Percentiles rank a stretch among this genome's conserved stretches.
Conservation (phyloP, 2,329 filamentous ascomycete genomes). For the Dendrostoma leiphaemia region DNA sequence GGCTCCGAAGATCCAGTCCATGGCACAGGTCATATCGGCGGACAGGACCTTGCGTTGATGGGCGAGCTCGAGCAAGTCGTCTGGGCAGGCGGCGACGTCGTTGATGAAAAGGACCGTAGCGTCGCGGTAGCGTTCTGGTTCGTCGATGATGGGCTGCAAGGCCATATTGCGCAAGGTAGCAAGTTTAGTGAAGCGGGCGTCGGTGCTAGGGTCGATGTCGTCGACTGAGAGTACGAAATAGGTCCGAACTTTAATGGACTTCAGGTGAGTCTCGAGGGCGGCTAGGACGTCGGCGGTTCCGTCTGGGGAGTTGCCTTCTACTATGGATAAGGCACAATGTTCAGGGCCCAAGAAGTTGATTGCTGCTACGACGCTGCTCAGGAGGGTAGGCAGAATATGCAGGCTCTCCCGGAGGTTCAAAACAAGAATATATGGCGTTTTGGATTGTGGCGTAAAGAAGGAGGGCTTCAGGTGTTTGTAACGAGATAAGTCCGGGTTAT, state of each 20-base stretch:
- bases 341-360: slow-evolving; percentile 48
- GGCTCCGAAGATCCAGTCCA: too few relatives aligned
- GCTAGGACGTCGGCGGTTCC: slow-evolving; percentile 43
- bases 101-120: slow-evolving; percentile 47
- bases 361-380: slow-evolving; percentile 47
- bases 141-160: neutral
- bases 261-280: slow-evolving; percentile 28
- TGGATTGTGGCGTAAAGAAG: too few relatives aligned
- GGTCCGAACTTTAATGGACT: slow-evolving; percentile 35
- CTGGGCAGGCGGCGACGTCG: slow-evolving; percentile 44
- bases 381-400: neutral
- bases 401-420: too few relatives aligned
- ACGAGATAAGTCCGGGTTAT: too few relatives aligned
- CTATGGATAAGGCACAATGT: slow-evolving; percentile 51
- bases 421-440: too few relatives aligned
- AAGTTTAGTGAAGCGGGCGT: neutral
- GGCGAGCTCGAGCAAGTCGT: slow-evolving; percentile 52
- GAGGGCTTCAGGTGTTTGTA: too few relatives aligned
- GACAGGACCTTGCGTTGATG: slow-evolving; percentile 39
- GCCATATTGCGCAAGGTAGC: neutral
- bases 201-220: neutral
- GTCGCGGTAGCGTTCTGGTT: slow-evolving; percentile 24
- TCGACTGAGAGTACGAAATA: slow-evolving; percentile 37
- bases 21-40: too few relatives aligned
- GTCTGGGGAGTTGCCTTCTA: slow-evolving; percentile 55